Percentiles rank a stretch among this genome's conserved stretches.
Evolutionary conservation across 257 asterid genomes (phyloP).

Genomic region (Henckelia pumila): DNA sequence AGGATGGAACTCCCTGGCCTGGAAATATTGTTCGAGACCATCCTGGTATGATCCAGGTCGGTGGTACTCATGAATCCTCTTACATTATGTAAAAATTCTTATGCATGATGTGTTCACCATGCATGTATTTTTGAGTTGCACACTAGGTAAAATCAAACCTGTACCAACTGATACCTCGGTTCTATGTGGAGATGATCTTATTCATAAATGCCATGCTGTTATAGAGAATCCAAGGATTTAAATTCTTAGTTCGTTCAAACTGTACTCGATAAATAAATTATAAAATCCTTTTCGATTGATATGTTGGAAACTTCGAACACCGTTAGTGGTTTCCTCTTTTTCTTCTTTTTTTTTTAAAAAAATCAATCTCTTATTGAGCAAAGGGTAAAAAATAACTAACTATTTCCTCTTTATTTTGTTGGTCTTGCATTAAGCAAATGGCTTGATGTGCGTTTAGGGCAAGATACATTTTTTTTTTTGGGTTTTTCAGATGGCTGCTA

Average conservation of each 20-base stretch:
- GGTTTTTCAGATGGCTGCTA: background rate
- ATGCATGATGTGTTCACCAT: slow-evolving; percentile 2
- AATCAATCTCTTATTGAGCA: too few relatives aligned
- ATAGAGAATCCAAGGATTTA: background rate
- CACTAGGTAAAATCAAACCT: background rate
- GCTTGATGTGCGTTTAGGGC: background rate
- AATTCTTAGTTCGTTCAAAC: background rate
- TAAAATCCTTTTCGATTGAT: too few relatives aligned
- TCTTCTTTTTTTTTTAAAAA: too few relatives aligned
- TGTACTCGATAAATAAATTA: background rate
- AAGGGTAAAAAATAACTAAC: too few relatives aligned
- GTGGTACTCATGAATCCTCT: slow-evolving; percentile 17
- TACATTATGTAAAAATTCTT: background rate
- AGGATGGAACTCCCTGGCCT: slow-evolving; percentile 95
- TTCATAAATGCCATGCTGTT: background rate
- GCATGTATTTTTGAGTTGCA: background rate
- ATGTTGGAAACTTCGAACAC: background rate
- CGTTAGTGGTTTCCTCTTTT: background rate
- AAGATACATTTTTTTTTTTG: background rate
- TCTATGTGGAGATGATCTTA: background rate
- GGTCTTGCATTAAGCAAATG: background rate
- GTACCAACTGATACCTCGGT: background rate
- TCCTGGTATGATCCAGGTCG: slow-evolving; percentile 97
- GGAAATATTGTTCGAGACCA: slow-evolving; percentile 91
- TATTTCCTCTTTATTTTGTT: too few relatives aligned